Evolutionary conservation across 164 flowering plant species (phyloP), one percentile per base, ranked within the genome.

Genomic region (Kingdonia uniflora): DNA sequence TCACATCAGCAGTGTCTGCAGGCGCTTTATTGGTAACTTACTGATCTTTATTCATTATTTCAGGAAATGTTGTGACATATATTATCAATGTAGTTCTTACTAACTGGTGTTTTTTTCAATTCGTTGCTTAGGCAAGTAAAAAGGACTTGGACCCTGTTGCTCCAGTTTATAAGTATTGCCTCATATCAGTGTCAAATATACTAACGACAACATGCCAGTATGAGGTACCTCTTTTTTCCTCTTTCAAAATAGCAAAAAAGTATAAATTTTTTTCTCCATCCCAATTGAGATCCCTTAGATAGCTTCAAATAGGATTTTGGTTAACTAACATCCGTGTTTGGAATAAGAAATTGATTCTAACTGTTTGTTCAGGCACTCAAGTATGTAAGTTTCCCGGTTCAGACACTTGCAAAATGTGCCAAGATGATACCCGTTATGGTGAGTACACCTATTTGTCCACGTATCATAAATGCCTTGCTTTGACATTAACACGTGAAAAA

Each of bases 341-440:
- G 41, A 42, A 55, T 51, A 51, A 41, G 4, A 41, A 12, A 57
- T 29, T 57, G 48, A 46, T 51, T 14, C 14, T 42, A 57, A 20
- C 58, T 17, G 25, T 67, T 70, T 26, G 48, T 76, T 25, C 85
- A 92, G 99, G 99, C 97, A 44, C 92, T 92, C 54, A 92, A 92
- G 64, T 92, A 94, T 72, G 99, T 94, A 52, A 94, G 99, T 58
- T 94, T 94, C 70, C 97, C 99, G 23, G 90, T 94, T 69, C 99
- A 92, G 70, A 92, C 99, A 8, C 85, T 92, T 57, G 97, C 97
- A 19, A 92, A 92, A 70, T 92, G 97, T 74, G 96, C 97, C 46
- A 92, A 92, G 74, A 92, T 92, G 99, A 92, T 92, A 60, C 99
- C 99, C 59, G 96, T 89, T 20, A 94, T 94, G 96, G 99, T 94